Evolutionary conservation across 192 early-diverging fungal species (phyloP).

Genomic region (Piromyces sp.): DNA sequence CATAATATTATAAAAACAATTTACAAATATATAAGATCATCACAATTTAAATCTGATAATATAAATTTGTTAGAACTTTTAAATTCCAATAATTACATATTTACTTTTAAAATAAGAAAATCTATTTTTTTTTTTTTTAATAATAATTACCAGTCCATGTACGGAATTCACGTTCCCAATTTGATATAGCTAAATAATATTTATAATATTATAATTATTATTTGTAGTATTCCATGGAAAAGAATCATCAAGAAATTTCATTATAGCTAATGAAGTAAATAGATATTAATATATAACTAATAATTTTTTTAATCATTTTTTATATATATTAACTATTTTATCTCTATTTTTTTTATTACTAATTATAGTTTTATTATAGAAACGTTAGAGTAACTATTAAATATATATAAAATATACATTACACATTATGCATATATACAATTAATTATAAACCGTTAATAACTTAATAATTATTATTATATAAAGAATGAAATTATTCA

Average conservation of each 20-base stretch:
- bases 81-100: no score
- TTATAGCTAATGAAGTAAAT: background rate
- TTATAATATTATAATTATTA: background rate
- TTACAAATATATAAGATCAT: no score
- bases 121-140: background rate
- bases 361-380: background rate
- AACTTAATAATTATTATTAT: background rate
- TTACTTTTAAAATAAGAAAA: no score
- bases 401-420: no score
- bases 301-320: background rate
- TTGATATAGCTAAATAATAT: background rate
- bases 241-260: background rate
- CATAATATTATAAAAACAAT: no score
- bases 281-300: background rate
- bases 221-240: background rate
- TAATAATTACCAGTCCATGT: background rate
- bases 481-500: conserved; percentile 16
- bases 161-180: background rate
- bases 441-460: no score
- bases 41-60: no score
- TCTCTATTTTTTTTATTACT: no score
- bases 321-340: no score
- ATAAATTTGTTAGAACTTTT: no score
- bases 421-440: no score
- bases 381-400: background rate